These are phyloP conservation scores for Allium sativum DNA, from an alignment of 106 monocot species.

Conservation along the genomic window DNA sequence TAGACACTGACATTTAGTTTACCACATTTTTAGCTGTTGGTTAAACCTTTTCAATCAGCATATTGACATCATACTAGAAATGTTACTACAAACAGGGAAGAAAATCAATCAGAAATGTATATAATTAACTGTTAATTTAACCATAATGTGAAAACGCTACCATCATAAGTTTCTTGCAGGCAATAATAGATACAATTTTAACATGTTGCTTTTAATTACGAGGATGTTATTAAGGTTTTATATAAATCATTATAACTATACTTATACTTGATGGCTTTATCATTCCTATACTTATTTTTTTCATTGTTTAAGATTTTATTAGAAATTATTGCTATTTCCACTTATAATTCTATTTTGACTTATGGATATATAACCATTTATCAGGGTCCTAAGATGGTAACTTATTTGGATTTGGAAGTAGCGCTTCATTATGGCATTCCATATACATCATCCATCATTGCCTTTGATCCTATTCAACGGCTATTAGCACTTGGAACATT, in stretches of 20 bases:
- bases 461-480: conserved; percentile 86
- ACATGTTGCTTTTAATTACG: too few relatives aligned
- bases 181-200: too few relatives aligned
- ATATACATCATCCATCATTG: conserved; percentile 68
- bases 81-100: too few relatives aligned
- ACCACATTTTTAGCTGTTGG: too few relatives aligned
- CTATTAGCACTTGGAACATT: conserved; percentile 86
- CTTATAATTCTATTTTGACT: background rate
- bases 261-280: background rate
- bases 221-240: too few relatives aligned
- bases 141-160: too few relatives aligned
- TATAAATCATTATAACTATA: background rate
- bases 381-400: conserved; percentile 14
- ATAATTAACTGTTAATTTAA: too few relatives aligned
- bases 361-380: background rate
- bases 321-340: background rate
- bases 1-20: too few relatives aligned
- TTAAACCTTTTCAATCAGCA: too few relatives aligned
- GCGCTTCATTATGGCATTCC: conserved; percentile 80
- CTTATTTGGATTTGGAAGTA: conserved; percentile 41
- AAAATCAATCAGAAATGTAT: too few relatives aligned
- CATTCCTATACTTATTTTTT: background rate
- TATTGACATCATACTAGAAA: too few relatives aligned
- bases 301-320: background rate
- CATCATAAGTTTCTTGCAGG: too few relatives aligned